Conservation (phyloP, 192 early-diverging fungal species). For the Backusella tuberculispora region DNA sequence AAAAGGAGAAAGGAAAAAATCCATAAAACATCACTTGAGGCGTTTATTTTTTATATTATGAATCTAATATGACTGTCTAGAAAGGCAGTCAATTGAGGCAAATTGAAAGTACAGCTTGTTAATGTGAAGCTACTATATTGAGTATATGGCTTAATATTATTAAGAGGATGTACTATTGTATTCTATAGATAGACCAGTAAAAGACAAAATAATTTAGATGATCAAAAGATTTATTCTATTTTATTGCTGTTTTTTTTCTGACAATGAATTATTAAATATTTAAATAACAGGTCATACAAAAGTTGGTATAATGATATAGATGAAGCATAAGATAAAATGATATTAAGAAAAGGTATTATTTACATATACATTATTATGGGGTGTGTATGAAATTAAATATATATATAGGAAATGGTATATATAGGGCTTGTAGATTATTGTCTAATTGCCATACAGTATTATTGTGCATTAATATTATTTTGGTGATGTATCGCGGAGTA, state of each 20-base stretch:
- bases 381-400: neutral
- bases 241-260: slow-evolving; percentile 12
- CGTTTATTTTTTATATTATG: neutral
- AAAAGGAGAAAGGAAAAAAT: neutral
- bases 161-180: too few species aligned
- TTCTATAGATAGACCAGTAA: too few species aligned
- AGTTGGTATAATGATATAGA: neutral
- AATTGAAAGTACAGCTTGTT: too few species aligned
- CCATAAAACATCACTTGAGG: neutral
- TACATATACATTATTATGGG: slow-evolving; percentile 5
- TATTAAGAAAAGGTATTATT: slow-evolving; percentile 1
- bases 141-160: too few species aligned
- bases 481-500: slow-evolving; percentile 10
- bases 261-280: neutral
- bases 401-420: neutral
- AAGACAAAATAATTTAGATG: neutral
- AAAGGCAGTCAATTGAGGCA: too few species aligned
- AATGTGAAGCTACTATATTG: too few species aligned
- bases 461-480: slow-evolving; percentile 6
- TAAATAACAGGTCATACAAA: neutral
- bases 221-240: neutral
- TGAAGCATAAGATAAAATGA: neutral
- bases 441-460: neutral
- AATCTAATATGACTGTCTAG: neutral
- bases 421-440: neutral